Base-by-base conservation (phyloP, 2,329 filamentous ascomycete species). In the Aspergillus versicolor region DNA sequence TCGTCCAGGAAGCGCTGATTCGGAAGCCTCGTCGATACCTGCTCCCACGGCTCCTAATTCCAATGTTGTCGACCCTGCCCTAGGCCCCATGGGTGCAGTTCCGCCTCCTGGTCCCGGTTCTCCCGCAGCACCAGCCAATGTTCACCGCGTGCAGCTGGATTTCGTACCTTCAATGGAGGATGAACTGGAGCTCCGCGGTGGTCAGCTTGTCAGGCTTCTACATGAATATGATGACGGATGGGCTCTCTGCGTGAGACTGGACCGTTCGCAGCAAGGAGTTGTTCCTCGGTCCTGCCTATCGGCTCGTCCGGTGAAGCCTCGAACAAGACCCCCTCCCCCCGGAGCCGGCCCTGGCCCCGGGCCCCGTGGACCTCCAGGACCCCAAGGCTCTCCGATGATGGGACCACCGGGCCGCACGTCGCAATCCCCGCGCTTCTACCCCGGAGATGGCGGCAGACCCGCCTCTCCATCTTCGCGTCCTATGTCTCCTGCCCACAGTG, bases 191-290 rank as follows among this genome's bases (percentile, higher is more conserved):
- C 82, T 99, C 44, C 84, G 81, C 61, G 85, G 88, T 57, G 94
- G 94, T 52, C 88, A 95, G 61, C 81, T 99, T 48, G 91, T 97
- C 50, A 85, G 93, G 62, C 80, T 99, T 62, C 81, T 97, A 52
- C 93, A 97, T 70, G 92, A 96, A 76, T 99, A 97, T 68, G 94
- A 99, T 71, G 94, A 99, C 76, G 94, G 94, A 68, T 99, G 94
- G 94, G 91, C 92, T 69, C 90, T 97, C 54, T 97, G 92, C 75
- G 89, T 92, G 65, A 89, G 88, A 63, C 87, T 97, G 67, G 92
- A 97, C 75, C 89, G 92, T 62, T 92, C 91, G 59, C 83, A 90
- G 67, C 92, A 97, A 79, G 94, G 94, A 79, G 94, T 97, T 52
- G 91, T 90, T 56, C 94, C 94, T 13, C 87, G 94, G 65, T 96